Conservation (phyloP, 768 basidiomycete genomes). For the Psilocybe cubensis region DNA sequence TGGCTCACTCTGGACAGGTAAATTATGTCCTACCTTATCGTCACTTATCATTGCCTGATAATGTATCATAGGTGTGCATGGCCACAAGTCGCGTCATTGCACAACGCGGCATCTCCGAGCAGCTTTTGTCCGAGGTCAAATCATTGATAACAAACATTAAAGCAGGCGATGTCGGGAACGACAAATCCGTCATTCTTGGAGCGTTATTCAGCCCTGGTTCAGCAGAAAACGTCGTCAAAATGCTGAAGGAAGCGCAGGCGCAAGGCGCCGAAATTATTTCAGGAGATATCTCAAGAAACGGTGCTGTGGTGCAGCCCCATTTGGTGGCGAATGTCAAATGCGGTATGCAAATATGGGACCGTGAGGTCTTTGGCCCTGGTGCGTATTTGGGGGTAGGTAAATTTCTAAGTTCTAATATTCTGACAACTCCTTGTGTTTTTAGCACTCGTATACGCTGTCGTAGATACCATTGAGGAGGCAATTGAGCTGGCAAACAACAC, state of each 20-base stretch:
- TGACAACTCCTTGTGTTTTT: neutral
- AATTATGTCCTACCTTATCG: neutral
- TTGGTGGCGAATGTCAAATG: constrained; percentile 49
- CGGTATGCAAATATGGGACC: constrained; percentile 55
- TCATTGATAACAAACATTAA: constrained; percentile 34
- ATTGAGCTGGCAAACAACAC: constrained; percentile 57
- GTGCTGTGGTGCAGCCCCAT: constrained; percentile 55
- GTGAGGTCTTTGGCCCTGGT: constrained; percentile 69
- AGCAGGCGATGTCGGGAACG: constrained; percentile 39
- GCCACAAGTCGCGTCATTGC: constrained; percentile 62
- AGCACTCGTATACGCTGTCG: constrained; percentile 49
- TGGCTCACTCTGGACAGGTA: constrained; percentile 49
- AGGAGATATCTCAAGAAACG: constrained; percentile 44
- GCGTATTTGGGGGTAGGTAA: neutral
- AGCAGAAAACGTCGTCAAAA: constrained; percentile 46
- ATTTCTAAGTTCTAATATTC: neutral
- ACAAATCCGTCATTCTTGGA: constrained; percentile 32
- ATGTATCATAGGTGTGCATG: constrained; percentile 50
- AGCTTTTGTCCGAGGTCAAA: constrained; percentile 38
- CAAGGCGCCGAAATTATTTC: constrained; percentile 49
- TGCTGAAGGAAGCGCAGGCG: constrained; percentile 47
- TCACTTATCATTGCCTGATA: neutral
- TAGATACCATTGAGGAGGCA: constrained; percentile 55
- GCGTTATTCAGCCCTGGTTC: constrained; percentile 48
- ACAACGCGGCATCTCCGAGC: constrained; percentile 41